Conservation (phyloP, 257 asterid species). For the Solanum megistacrolobum region DNA sequence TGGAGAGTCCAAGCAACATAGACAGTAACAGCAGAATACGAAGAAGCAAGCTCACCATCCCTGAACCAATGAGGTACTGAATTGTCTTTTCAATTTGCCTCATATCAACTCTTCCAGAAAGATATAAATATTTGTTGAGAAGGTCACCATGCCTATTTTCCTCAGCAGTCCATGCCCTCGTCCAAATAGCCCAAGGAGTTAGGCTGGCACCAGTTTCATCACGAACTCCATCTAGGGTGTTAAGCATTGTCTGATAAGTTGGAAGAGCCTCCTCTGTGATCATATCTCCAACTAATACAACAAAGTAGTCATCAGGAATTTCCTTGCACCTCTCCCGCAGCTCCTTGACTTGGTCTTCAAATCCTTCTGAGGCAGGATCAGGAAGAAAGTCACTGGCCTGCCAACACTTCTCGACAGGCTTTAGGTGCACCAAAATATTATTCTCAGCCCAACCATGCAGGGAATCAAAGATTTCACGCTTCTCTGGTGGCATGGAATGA, state of each 20-base stretch:
- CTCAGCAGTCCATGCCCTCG: conserved; percentile 73
- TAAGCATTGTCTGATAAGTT: conserved; percentile 72
- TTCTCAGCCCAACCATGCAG: conserved; percentile 51
- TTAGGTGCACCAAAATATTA: conserved; percentile 51
- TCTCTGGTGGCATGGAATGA: conserved; percentile 62
- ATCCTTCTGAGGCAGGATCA: conserved; percentile 62
- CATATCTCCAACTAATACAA: conserved; percentile 72
- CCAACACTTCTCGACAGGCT: conserved; percentile 62
- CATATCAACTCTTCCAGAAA: conserved; percentile 67
- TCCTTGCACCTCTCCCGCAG: conserved; percentile 62
- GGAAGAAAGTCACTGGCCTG: conserved; percentile 70
- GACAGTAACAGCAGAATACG: neutral
- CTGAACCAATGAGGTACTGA: conserved; percentile 54
- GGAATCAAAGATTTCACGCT: conserved; percentile 52
- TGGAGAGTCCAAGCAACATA: neutral
- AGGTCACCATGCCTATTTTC: conserved; percentile 76
- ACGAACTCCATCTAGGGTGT: conserved; percentile 68
- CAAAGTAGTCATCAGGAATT: conserved; percentile 59
- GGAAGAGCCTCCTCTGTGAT: conserved; percentile 77
- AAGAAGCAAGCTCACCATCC: conserved; percentile 23
- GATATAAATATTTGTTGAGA: conserved; percentile 56
- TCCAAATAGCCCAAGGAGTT: conserved; percentile 73
- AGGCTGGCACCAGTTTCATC: conserved; percentile 74
- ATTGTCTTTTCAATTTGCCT: conserved; percentile 46
- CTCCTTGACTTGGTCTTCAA: conserved; percentile 63